Evolutionary conservation across 2,329 filamentous ascomycete species (phyloP), one percentile per base, ranked within the genome.

Genomic region (Calonectria pseudoreteaudii): DNA sequence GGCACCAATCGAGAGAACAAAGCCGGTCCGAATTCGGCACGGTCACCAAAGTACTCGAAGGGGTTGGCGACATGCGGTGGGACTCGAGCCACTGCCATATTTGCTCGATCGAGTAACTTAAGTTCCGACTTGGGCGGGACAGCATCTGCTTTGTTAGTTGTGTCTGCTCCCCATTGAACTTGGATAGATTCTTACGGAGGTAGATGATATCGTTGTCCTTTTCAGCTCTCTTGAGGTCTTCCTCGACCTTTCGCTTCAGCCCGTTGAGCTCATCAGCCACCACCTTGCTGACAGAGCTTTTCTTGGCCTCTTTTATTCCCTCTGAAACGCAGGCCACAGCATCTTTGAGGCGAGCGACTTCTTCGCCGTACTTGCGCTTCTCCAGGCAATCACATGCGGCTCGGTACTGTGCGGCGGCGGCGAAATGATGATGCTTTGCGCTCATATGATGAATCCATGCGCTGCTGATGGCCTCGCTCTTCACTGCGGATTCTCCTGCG

Each of bases 371-470:
- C 81, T 93, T 97, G 65, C 94, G 90, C 89, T 98, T 98, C 85
- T 98, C 97, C 18, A 99, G 84, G 78, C 95, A 97, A 81, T 98
- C 96, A 76, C 95, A 93, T 0, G 97, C 95, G 31, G 96, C 95
- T 18, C 97, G 90, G 80, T 96, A 98, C 82, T 99, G 97, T 0
- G 97, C 97, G 0, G 97, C 97, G 0, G 95, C 96, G 1, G 96
- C 96, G 85, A 99, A 98, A 84, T 98, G 97, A 82, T 98, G 94
- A 81, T 98, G 96, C 83, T 98, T 99, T 8, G 96, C 97, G 31
- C 94, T 96, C 90, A 97, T 96, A 83, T 98, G 96, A 84, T 98
- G 96, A 79, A 99, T 98, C 97, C 96, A 98, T 75, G 97, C 94
- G 70, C 94, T 96, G 82, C 94, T 97, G 78, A 98, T 93, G 20